phyloP scores from a whole-genome alignment of 768 basidiomycete species.

The Suillus luteus region DNA sequence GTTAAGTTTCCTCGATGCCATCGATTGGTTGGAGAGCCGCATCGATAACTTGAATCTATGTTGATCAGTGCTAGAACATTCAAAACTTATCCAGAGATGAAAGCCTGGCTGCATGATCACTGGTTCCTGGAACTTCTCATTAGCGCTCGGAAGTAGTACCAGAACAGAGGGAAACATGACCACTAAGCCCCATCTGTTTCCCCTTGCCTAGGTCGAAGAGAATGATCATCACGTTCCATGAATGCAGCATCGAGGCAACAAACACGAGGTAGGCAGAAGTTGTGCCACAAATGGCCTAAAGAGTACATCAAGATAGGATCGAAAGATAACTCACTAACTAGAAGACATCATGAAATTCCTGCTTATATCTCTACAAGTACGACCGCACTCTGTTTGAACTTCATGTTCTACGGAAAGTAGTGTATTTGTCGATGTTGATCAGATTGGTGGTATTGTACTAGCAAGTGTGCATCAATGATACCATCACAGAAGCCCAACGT shows the following conservation, averaged over 20 bases:
- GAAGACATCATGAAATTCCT: neutral
- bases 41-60: neutral
- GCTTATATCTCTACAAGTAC: neutral
- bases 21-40: conserved; percentile 1
- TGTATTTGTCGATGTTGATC: neutral
- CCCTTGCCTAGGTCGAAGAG: neutral
- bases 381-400: neutral
- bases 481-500: conserved; percentile 6
- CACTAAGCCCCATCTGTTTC: neutral
- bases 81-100: neutral
- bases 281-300: neutral
- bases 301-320: neutral
- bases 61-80: neutral
- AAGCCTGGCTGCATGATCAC: neutral
- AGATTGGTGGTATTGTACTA: no score
- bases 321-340: neutral
- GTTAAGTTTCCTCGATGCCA: conserved; percentile 3
- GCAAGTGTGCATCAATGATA: neutral
- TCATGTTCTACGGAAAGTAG: neutral
- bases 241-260: neutral
- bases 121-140: conserved; percentile 8
- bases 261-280: conserved; percentile 5
- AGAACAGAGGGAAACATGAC: neutral
- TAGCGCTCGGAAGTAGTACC: neutral
- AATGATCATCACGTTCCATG: neutral